Conservation (phyloP, 192 early-diverging fungal species). For the Coemansia sp. region DNA sequence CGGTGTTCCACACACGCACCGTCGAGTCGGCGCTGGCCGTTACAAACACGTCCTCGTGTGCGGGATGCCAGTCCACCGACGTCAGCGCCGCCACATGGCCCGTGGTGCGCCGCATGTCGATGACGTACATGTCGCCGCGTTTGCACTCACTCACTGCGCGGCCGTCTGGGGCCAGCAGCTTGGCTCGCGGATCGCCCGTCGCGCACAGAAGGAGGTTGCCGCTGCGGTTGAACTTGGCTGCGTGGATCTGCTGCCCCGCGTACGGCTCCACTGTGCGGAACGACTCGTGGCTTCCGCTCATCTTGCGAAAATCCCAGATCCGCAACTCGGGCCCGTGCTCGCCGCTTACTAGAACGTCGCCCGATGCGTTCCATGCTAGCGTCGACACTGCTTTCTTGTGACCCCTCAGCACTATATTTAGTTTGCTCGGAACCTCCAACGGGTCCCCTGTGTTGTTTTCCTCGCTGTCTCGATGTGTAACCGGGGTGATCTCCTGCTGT, state of each 20-base stretch:
- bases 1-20: slow-evolving; percentile 77
- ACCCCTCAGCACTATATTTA: slow-evolving; percentile 12
- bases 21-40: slow-evolving; percentile 84
- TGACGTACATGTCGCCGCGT: slow-evolving; percentile 94
- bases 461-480: not conserved
- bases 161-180: slow-evolving; percentile 82
- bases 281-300: slow-evolving; percentile 75
- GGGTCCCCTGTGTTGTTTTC: not conserved
- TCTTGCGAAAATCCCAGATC: slow-evolving; percentile 87
- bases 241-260: slow-evolving; percentile 81
- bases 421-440: slow-evolving; percentile 3
- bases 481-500: too few relatives aligned
- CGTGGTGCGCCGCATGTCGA: slow-evolving; percentile 80
- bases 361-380: slow-evolving; percentile 81
- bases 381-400: slow-evolving; percentile 60
- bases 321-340: slow-evolving; percentile 80
- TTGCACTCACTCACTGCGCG: slow-evolving; percentile 67
- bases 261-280: slow-evolving; percentile 81
- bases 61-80: slow-evolving; percentile 79
- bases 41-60: slow-evolving; percentile 64
- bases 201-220: slow-evolving; percentile 83
- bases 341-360: slow-evolving; percentile 76
- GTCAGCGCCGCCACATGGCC: slow-evolving; percentile 87
- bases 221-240: slow-evolving; percentile 72
- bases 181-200: slow-evolving; percentile 69